Evolutionary conservation across 352 stramenopile species (phyloP).

Genomic region (Phytophthora lateralis): DNA sequence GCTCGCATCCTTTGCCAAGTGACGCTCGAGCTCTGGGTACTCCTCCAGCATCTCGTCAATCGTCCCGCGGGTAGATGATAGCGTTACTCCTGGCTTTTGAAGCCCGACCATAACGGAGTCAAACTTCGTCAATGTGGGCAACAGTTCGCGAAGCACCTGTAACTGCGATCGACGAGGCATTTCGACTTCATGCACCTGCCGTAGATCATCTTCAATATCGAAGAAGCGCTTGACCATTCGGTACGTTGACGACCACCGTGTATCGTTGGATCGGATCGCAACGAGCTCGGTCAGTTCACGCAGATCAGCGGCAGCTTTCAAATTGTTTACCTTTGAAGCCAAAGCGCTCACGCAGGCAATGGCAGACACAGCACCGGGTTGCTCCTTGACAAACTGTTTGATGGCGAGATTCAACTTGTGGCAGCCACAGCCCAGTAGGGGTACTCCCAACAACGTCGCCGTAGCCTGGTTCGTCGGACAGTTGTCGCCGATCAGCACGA

Average conservation of each 20-base stretch:
- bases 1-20: neutral
- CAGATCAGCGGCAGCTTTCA: neutral
- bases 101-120: conserved; percentile 5
- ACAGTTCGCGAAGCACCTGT: neutral
- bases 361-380: neutral
- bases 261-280: neutral
- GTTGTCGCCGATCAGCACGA: conserved; percentile 2
- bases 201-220: neutral
- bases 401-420: neutral
- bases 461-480: conserved; percentile 2
- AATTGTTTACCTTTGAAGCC: neutral
- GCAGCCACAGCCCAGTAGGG: neutral
- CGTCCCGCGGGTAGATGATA: neutral
- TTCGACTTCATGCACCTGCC: neutral
- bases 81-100: neutral
- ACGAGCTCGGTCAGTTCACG: neutral
- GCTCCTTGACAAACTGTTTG: neutral
- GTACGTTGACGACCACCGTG: conserved; percentile 1
- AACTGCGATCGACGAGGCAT: neutral
- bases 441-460: neutral
- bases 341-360: neutral
- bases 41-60: conserved; percentile 2
- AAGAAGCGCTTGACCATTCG: conserved; percentile 5
- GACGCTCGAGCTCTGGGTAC: neutral
- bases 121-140: conserved; percentile 1